Base-by-base conservation (phyloP, 805 yeast species). In the Cyberlindnera veronae region DNA sequence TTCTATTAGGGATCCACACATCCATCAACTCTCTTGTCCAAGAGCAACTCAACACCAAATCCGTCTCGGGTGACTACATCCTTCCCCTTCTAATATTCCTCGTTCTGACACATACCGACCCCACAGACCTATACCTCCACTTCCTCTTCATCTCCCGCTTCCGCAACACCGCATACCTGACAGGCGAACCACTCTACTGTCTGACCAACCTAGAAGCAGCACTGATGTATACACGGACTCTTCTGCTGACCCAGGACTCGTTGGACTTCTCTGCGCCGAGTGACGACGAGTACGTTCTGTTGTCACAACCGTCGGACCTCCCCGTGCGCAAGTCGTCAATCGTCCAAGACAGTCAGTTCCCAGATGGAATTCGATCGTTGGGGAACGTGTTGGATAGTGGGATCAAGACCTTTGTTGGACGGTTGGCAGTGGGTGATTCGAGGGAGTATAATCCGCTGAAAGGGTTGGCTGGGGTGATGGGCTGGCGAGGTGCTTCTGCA, bases 141-240 rank as follows among this genome's bases (percentile, higher is more conserved):
- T 46, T 55, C 27, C 36, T 35, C 11, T 56, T 39, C 41, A 45
- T 56, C 18, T 50, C 48, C 22, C 40, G 54, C 7, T 55, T 56
- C 42, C 50, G 58, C 31, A 54, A 52, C 18, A 30, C 38, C 3
- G 22, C 32, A 1, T 39, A 35, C 6, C 42, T 56, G 13, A 32
- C 30, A 13, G 49, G 46, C 10, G 50, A 55, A n/a, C 41, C 49
- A 3, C 32, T 50, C 1, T 56, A 52, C 36, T 50, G 55, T 19
- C 37, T 56, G 13, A 56, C 60, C 4, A 56, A 56, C 37, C 29
- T 50, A 11, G 61, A 56, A 34, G 61, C 61, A 10, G 45, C 60
- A 10, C 41, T 56, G 30, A 41, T 47, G 23, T 56, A 44, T 21
- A 40, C 45, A 1, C 43, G 45, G 19, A 24, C 45, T 3, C 34